A percentile compares a stretch with the other conserved stretches of the same genome.
These are phyloP conservation scores for Daldinia childiae DNA, from an alignment of 495 filamentous ascomycete species.

Conservation along the genomic window DNA sequence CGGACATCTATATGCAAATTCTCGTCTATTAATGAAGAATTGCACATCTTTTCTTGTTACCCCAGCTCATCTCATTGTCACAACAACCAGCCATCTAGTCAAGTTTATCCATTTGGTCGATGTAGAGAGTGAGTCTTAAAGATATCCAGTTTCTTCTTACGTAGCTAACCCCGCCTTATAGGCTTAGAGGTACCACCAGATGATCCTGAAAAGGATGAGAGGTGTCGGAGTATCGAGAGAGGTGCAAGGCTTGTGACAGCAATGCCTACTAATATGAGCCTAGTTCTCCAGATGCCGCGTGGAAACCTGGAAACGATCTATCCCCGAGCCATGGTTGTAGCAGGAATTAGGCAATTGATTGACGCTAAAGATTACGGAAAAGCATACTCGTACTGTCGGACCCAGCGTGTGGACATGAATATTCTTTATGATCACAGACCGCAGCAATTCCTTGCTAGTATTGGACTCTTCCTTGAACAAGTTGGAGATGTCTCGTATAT, in stretches of 20 bases:
- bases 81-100: slow-evolving; percentile 86
- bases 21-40: slow-evolving; percentile 75
- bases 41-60: slow-evolving; percentile 92
- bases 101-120: slow-evolving; percentile 88
- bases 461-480: slow-evolving; percentile 84
- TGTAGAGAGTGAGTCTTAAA: slow-evolving; percentile 65
- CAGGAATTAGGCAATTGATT: slow-evolving; percentile 83
- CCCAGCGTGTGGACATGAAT: slow-evolving; percentile 96
- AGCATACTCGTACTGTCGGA: slow-evolving; percentile 87
- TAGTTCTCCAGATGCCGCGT: slow-evolving; percentile 91
- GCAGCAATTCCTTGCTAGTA: slow-evolving; percentile 78
- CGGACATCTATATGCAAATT: slow-evolving; percentile 82
- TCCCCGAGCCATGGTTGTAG: slow-evolving; percentile 89
- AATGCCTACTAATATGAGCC: slow-evolving; percentile 83
- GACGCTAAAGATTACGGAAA: slow-evolving; percentile 79
- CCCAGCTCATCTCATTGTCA: slow-evolving; percentile 84
- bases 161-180: slow-evolving; percentile 45
- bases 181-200: slow-evolving; percentile 85
- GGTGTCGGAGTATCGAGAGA: slow-evolving; percentile 91
- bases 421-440: slow-evolving; percentile 95
- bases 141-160: neutral
- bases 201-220: slow-evolving; percentile 89
- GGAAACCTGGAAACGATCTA: slow-evolving; percentile 97
- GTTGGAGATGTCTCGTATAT: slow-evolving; percentile 85
- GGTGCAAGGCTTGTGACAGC: slow-evolving; percentile 87